Conservation (phyloP, 208 protist genomes). For the Crithidia bombi region DNA sequence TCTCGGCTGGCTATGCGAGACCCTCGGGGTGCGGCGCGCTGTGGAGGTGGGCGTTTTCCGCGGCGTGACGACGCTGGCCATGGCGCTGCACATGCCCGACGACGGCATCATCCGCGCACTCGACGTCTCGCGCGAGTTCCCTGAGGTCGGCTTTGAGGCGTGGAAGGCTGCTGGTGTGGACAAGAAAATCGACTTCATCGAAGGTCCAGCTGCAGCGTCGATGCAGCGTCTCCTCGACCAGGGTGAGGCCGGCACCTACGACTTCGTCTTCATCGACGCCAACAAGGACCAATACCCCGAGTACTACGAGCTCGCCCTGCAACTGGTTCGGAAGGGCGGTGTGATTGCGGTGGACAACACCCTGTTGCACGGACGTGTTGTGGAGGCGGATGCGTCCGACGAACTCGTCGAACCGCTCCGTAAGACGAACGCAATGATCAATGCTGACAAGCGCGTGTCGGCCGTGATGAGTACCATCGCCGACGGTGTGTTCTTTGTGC, state of each 20-base stretch:
- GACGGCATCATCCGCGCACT: conserved; percentile 46
- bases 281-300: conserved; percentile 65
- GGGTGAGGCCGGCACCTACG: conserved; percentile 51
- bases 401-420: neutral
- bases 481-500: conserved; percentile 53
- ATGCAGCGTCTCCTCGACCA: conserved; percentile 43
- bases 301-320: conserved; percentile 62
- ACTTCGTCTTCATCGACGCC: conserved; percentile 77
- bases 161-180: conserved; percentile 50
- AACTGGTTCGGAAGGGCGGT: conserved; percentile 48
- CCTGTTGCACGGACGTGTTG: conserved; percentile 42
- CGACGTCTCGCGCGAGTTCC: conserved; percentile 54
- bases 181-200: conserved; percentile 61
- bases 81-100: conserved; percentile 44
- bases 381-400: conserved; percentile 11
- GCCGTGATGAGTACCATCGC: conserved; percentile 50
- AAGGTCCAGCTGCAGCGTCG: conserved; percentile 40
- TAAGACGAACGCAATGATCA: conserved; percentile 46
- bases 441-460: conserved; percentile 54
- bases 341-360: conserved; percentile 70
- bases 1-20: conserved; percentile 43
- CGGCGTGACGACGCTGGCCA: conserved; percentile 51
- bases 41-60: conserved; percentile 68
- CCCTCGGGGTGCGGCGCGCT: conserved; percentile 34
- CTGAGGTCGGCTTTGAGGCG: conserved; percentile 39